Evolutionary conservation across 441 rosid species (phyloP).

Genomic region (Dalechampia spathulata): DNA sequence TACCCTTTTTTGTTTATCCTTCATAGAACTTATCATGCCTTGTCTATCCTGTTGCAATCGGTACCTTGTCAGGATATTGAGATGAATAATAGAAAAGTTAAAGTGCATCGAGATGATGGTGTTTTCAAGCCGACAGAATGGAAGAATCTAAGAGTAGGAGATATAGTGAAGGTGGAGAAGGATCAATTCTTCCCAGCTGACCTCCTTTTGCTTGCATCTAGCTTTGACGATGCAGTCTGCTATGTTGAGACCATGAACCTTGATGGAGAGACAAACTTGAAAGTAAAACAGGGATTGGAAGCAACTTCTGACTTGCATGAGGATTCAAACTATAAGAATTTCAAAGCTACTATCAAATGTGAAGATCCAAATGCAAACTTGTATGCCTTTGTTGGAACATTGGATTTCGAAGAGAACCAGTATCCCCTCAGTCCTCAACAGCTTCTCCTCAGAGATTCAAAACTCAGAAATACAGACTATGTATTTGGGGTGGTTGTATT

Average conservation of each 20-base stretch:
- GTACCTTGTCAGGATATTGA: constrained; percentile 53
- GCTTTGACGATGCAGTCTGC: constrained; percentile 82
- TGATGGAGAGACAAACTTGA: constrained; percentile 96
- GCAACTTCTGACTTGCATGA: constrained; percentile 46
- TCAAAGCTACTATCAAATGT: constrained; percentile 65
- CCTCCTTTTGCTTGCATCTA: constrained; percentile 77
- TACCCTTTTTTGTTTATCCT: background rate
- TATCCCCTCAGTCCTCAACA: constrained; percentile 86
- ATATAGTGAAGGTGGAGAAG: constrained; percentile 73
- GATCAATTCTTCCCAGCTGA: constrained; percentile 93
- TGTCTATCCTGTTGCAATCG: background rate
- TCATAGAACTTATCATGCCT: background rate
- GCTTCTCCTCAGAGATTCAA: constrained; percentile 89
- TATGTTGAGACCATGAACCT: constrained; percentile 96
- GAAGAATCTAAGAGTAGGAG: constrained; percentile 83
- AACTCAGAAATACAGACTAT: constrained; percentile 85
- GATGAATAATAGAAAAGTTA: constrained; percentile 67
- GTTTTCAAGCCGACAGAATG: constrained; percentile 46
- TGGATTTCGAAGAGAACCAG: constrained; percentile 52
- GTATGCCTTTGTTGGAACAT: constrained; percentile 76
- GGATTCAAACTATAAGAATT: constrained; percentile 47
- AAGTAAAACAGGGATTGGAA: constrained; percentile 73
- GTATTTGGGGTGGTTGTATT: constrained; percentile 80
- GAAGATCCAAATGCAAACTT: constrained; percentile 95
- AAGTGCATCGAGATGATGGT: constrained; percentile 58